phyloP scores from a whole-genome alignment of 2,329 filamentous ascomycete species.

The Tolypocladium ophioglossoides region DNA sequence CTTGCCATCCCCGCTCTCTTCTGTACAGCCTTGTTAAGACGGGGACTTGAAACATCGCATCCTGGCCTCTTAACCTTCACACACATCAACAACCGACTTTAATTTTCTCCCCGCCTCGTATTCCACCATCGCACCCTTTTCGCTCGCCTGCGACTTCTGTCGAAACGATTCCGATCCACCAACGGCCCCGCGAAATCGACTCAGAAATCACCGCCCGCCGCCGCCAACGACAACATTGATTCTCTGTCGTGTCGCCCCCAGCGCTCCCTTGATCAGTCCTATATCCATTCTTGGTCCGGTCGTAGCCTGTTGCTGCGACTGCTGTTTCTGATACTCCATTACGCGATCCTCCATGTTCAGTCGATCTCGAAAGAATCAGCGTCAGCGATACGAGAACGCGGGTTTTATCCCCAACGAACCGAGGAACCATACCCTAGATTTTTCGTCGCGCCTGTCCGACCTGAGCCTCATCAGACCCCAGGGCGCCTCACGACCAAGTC shows the following conservation, averaged over 20 bases:
- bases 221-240: neutral
- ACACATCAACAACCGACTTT: slow-evolving; percentile 1
- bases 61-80: slow-evolving; percentile 1
- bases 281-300: neutral
- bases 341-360: slow-evolving; percentile 25
- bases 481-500: slow-evolving; percentile 13
- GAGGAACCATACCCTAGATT: slow-evolving; percentile 9
- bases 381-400: slow-evolving; percentile 13
- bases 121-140: neutral
- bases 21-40: slow-evolving; percentile 6
- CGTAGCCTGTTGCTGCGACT: neutral
- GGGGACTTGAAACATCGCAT: slow-evolving; percentile 9
- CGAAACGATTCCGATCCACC: slow-evolving; percentile 1
- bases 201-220: neutral
- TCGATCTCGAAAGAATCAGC: slow-evolving; percentile 20
- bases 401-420: slow-evolving; percentile 2
- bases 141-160: neutral
- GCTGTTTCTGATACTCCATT: slow-evolving; percentile 7
- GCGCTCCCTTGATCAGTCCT: neutral
- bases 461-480: slow-evolving; percentile 18
- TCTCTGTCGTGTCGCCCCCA: neutral
- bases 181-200: neutral
- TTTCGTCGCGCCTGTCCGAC: slow-evolving; percentile 16
- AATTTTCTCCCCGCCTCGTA: neutral
- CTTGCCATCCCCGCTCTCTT: slow-evolving; percentile 5